A percentile compares a stretch with the other conserved stretches of the same genome.
These are phyloP conservation scores for Eutrema salsugineum DNA, from an alignment of 441 rosid species.

Conservation along the genomic window DNA sequence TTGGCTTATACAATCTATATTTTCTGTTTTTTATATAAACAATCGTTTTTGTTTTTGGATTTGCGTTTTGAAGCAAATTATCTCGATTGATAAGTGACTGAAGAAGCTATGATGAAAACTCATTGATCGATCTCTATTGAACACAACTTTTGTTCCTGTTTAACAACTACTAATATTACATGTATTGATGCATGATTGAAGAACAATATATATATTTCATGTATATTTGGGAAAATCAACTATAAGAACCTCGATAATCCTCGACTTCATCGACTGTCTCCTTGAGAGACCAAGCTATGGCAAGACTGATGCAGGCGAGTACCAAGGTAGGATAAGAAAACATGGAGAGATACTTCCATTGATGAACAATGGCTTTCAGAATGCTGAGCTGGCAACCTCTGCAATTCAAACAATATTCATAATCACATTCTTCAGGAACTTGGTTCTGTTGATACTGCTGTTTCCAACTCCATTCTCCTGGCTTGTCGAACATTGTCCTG, in stretches of 20 bases:
- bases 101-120: neutral
- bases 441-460: conserved; percentile 9
- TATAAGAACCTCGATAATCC: conserved; percentile 9
- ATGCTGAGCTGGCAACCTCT: conserved; percentile 24
- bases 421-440: conserved; percentile 16
- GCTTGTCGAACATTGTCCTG: neutral
- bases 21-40: neutral
- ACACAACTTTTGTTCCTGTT: neutral
- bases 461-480: conserved; percentile 25
- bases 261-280: neutral
- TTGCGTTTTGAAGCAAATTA: neutral
- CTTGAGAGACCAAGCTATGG: conserved; percentile 4
- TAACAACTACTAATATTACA: neutral
- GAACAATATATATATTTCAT: neutral
- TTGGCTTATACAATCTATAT: neutral
- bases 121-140: neutral
- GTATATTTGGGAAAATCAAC: neutral
- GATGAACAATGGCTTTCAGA: conserved; percentile 18
- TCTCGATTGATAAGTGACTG: too few relatives aligned
- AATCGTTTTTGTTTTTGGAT: neutral
- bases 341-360: conserved; percentile 22
- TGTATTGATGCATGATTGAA: neutral
- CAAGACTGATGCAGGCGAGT: neutral
- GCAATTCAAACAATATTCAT: conserved; percentile 20
- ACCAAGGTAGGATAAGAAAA: conserved; percentile 4